These are phyloP conservation scores for Penicillium macrosclerotiorum DNA, from an alignment of 495 filamentous ascomycete genomes.

Conservation along the genomic window DNA sequence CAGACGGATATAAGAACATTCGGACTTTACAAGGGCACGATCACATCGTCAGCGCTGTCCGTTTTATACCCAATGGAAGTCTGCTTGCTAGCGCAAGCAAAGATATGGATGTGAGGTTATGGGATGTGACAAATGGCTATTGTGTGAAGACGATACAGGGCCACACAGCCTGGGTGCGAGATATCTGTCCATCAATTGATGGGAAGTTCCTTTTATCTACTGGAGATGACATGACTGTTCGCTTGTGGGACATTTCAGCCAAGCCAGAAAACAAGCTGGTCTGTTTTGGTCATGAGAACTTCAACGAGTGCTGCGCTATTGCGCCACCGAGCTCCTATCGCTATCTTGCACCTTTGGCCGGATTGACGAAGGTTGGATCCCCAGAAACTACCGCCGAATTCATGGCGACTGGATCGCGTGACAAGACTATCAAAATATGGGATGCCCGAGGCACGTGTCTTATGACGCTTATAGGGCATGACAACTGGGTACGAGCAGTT, in stretches of 20 bases:
- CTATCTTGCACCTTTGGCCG: constrained; percentile 75
- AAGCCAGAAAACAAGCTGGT: constrained; percentile 64
- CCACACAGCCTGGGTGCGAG: constrained; percentile 76
- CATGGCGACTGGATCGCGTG: constrained; percentile 84
- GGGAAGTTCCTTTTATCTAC: constrained; percentile 79
- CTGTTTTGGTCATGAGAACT: constrained; percentile 82
- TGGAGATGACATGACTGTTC: constrained; percentile 74
- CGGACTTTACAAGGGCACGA: constrained; percentile 89
- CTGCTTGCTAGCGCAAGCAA: constrained; percentile 45
- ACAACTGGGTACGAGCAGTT: constrained; percentile 90
- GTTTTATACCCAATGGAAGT: constrained; percentile 85
- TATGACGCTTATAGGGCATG: too few species aligned
- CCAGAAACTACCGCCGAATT: constrained; percentile 77
- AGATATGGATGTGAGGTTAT: constrained; percentile 47
- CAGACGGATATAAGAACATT: constrained; percentile 89
- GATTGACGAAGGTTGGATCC: constrained; percentile 74
- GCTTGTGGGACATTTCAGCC: constrained; percentile 73
- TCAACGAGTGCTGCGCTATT: constrained; percentile 83
- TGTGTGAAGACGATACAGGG: constrained; percentile 11
- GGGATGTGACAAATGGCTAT: constrained; percentile 40
- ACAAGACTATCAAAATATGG: constrained; percentile 91
- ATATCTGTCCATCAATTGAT: constrained; percentile 78
- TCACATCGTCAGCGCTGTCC: constrained; percentile 82
- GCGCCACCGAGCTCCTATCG: constrained; percentile 78
- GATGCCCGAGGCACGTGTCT: too few species aligned